phyloP scores from a whole-genome alignment of 2,329 filamentous ascomycete genomes.

The Hirsutella rhossiliensis region DNA sequence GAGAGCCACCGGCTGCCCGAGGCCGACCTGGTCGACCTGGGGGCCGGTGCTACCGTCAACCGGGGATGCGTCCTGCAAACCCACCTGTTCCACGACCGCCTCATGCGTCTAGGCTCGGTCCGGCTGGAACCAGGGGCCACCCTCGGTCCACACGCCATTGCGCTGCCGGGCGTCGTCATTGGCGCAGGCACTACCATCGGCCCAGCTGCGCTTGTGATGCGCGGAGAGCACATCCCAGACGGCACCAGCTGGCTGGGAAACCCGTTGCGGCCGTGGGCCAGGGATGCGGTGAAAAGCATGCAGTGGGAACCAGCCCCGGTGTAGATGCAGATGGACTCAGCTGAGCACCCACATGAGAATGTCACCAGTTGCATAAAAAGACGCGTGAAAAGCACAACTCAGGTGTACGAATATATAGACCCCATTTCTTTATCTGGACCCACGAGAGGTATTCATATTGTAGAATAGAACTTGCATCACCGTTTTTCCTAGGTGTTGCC shows the following conservation, averaged over 20 bases:
- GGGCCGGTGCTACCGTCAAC: constrained; percentile 9
- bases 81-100: constrained; percentile 10
- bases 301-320: not conserved
- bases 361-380: no score
- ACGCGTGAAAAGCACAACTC: no score
- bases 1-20: constrained; percentile 11
- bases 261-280: constrained; percentile 8
- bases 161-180: constrained; percentile 9
- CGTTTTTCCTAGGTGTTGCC: no score
- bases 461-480: no score
- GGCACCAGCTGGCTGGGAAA: constrained; percentile 10
- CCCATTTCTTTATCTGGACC: no score
- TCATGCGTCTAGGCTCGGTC: constrained; percentile 11
- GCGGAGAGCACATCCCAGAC: constrained; percentile 9
- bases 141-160: constrained; percentile 7
- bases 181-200: constrained; percentile 8
- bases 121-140: constrained; percentile 8
- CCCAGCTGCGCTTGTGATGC: constrained; percentile 9
- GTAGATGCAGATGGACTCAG: no score
- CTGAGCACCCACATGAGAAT: no score
- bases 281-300: not conserved
- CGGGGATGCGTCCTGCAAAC: constrained; percentile 9
- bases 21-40: constrained; percentile 7
- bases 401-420: no score
- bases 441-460: no score